Conservation (phyloP, 805 yeast species). For the Naumovozyma dairenensis region DNA sequence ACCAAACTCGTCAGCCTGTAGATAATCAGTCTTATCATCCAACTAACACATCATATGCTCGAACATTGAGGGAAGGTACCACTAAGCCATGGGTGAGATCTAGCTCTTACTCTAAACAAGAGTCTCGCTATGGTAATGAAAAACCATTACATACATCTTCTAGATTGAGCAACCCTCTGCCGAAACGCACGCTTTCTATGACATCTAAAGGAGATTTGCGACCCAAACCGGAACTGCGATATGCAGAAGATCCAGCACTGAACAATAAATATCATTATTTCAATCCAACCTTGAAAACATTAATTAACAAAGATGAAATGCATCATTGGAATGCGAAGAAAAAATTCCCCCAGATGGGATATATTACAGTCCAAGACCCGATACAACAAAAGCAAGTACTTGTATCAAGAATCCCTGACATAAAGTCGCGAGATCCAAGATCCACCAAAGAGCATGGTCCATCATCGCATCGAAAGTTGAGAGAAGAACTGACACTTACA, state of each 20-base stretch:
- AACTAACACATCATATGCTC: no score
- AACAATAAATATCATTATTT: constrained; percentile 25
- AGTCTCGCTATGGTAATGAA: constrained; percentile 16
- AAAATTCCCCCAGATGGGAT: constrained; percentile 20
- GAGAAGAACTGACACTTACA: constrained; percentile 8
- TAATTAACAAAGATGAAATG: constrained; percentile 19
- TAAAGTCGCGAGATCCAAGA: constrained; percentile 22
- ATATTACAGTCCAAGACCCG: constrained; percentile 8
- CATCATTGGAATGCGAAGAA: constrained; percentile 14
- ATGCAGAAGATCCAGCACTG: constrained; percentile 14
- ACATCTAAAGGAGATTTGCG: no score
- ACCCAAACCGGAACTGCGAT: constrained; percentile 17
- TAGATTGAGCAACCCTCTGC: no score
- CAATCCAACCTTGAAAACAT: constrained; percentile 14
- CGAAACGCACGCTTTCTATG: no score
- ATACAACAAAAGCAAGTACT: constrained; percentile 9
- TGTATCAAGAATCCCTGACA: constrained; percentile 14
- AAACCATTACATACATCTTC: constrained; percentile 23
- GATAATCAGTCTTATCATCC: no score
- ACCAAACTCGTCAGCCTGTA: no score
- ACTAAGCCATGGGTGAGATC: no score
- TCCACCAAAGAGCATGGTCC: not conserved
- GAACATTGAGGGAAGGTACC: no score
- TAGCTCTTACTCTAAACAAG: no score
- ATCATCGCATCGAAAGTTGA: constrained; percentile 11